Conservation (phyloP, 495 filamentous ascomycete genomes). For the Collariella sp. region DNA sequence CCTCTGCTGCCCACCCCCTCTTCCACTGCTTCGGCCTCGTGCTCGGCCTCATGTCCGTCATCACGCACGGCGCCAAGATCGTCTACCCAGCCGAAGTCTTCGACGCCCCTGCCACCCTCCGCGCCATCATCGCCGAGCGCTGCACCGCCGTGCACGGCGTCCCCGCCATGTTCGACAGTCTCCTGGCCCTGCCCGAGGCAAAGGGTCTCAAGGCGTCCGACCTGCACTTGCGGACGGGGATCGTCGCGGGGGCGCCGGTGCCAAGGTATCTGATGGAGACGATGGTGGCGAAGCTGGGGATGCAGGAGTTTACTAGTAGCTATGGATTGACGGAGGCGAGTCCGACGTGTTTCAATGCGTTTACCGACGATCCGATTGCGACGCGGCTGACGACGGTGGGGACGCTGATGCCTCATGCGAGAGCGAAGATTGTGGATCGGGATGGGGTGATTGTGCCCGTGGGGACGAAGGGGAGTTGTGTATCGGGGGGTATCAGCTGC, state of each 20-base stretch:
- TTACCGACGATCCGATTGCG: conserved; percentile 53
- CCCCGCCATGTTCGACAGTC: conserved; percentile 63
- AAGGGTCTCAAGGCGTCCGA: conserved; percentile 34
- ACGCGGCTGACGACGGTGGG: conserved; percentile 55
- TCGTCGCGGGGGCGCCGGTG: conserved; percentile 61
- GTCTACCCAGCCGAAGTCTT: conserved; percentile 60
- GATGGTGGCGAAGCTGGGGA: conserved; percentile 51
- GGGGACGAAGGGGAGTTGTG: conserved; percentile 56
- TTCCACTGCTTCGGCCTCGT: conserved; percentile 72
- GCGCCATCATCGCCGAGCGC: conserved; percentile 51
- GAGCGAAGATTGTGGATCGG: conserved; percentile 57
- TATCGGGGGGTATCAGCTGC: conserved; percentile 60
- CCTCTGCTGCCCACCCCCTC: conserved; percentile 61
- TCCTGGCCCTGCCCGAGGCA: conserved; percentile 47
- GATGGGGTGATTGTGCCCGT: conserved; percentile 52
- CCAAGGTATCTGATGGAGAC: conserved; percentile 56
- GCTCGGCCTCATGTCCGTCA: conserved; percentile 55
- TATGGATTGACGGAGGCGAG: conserved; percentile 67
- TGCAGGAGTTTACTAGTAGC: conserved; percentile 59
- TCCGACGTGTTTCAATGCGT: conserved; percentile 64
- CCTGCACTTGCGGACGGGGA: conserved; percentile 55
- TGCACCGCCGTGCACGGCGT: conserved; percentile 67
- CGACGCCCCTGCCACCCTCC: conserved; percentile 48
- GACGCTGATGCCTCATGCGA: conserved; percentile 56
- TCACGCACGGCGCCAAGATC: conserved; percentile 59